Evolutionary conservation across 495 filamentous ascomycete species (phyloP), one percentile per base, ranked within the genome.

Genomic region (Durotheca rogersii): DNA sequence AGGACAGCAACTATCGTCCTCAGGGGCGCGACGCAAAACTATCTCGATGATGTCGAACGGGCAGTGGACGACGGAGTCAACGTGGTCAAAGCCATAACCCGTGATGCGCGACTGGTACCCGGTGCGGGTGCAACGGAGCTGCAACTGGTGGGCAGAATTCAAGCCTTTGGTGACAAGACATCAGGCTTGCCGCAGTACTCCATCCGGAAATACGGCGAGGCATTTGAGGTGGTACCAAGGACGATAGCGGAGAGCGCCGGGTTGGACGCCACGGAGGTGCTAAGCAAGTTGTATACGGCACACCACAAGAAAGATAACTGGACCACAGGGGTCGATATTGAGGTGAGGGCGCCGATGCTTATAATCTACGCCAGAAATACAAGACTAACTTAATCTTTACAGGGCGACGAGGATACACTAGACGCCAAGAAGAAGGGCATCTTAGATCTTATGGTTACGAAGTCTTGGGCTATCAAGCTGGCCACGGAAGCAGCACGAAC

Each of bases 21-120:
- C 51, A 83, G 94, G 41, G 94, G 94, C 33, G 94, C 94, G 7
- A 99, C 94, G 7, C 90, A 96, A 70, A 97, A 99, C 70, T 88
- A 96, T 67, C 82, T 99, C 32, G 94, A 99, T 59, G 94, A 99
- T 52, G 81, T 99, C 31, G 94, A 99, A 78, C 83, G 94, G 47
- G 94, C 94, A 39, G 90, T 99, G 23, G 94, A 99, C 60, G 94
- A 99, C 62, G 94, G 94, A 51, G 94, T 99, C 61, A 99, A 96
- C 65, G 94, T 95, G 38, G 88, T 99, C 62, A 99, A 99, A 73
- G 93, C 94, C 49, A 91, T 97, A 72, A 96, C 93, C 51, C 87
- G 88, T 66, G 94, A 97, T 64, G 74, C 90, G 23, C 81, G 88
- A 41, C 79, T 99, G 14, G 90, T 97, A 0, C 92, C 94, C 40